These are phyloP conservation scores for Niebla homalea DNA, from an alignment of 495 filamentous ascomycete species.

Conservation along the genomic window DNA sequence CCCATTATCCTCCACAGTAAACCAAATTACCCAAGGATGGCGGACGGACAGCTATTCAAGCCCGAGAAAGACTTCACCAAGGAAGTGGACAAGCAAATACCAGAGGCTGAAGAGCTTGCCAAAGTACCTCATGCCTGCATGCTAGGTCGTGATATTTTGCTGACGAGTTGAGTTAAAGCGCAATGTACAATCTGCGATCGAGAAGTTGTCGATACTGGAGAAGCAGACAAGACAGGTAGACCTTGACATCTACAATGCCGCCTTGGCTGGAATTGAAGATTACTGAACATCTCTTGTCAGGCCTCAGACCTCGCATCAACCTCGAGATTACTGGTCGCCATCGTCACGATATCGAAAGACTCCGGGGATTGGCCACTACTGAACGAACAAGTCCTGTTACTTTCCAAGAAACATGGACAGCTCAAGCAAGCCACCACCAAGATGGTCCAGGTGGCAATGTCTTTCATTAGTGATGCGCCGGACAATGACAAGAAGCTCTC, in stretches of 20 bases:
- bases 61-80: constrained; percentile 71
- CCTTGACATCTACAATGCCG: constrained; percentile 10
- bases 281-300: constrained; percentile 37
- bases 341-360: constrained; percentile 90
- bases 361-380: constrained; percentile 81
- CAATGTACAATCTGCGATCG: constrained; percentile 72
- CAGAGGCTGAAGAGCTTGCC: constrained; percentile 75
- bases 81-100: constrained; percentile 81
- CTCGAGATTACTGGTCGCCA: constrained; percentile 68
- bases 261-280: not conserved
- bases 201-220: constrained; percentile 82
- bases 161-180: constrained; percentile 32
- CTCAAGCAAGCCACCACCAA: constrained; percentile 97
- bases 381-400: constrained; percentile 87
- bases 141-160: constrained; percentile 2
- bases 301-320: constrained; percentile 92
- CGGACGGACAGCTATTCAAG: constrained; percentile 45
- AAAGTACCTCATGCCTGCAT: constrained; percentile 41
- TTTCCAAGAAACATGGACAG: constrained; percentile 99
- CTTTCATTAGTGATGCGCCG: constrained; percentile 71
- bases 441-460: constrained; percentile 97
- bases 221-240: constrained; percentile 89
- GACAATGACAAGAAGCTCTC: constrained; percentile 75
- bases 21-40: constrained; percentile 28
- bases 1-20: too few relatives aligned